Evolutionary conservation across 768 basidiomycete genomes (phyloP), one percentile per base, ranked within the genome.

Genomic region (Ramaria rubella): DNA sequence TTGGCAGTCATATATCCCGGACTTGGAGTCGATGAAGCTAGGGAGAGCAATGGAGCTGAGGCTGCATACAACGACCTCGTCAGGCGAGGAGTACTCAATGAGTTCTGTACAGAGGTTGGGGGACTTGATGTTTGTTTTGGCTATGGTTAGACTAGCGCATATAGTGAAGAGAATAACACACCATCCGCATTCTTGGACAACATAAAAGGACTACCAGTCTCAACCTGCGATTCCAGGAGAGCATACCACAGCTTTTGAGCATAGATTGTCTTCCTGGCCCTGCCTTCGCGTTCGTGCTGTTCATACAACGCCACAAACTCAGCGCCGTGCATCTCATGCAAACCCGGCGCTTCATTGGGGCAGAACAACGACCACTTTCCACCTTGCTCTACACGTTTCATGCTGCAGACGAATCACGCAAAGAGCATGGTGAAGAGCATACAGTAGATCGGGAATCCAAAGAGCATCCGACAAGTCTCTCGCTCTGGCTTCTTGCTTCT

Each of bases 231-330:
- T 66, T 98, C 96, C 38, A 98, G 76, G 62, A 98, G 85, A 31
- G 94, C 93, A 68, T 95, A 97, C 95, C 96, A 99, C 34, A 99
- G 81, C 73, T 98, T 97, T 71, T 98, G 96, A 2, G 96, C 96
- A 44, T 91, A 84, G 61, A 99, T 74, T 17, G 81, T 79, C 76
- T 87, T 88, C 64, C 86, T 83, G 3, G 86, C 86, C 26, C 90
- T 85, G 21, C 93, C 94, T 68, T 94, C 94, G 56, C 77, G 79
- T 74, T 98, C 95, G 66, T 98, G 98, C 60, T 78, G 81, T 67
- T 83, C 82, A 68, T 87, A 96, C 21, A 94, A 74, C 1, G 76
- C 81, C 65, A 94, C 92, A 60, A 98, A 98, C 67, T 94, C 91
- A 33, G 82, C 86, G 23, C 92, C 85, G 73, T 90, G 85, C 15